Evolutionary conservation across 352 stramenopile genomes (phyloP), one percentile per base, ranked within the genome.

Genomic region (Phytophthora brassicae): DNA sequence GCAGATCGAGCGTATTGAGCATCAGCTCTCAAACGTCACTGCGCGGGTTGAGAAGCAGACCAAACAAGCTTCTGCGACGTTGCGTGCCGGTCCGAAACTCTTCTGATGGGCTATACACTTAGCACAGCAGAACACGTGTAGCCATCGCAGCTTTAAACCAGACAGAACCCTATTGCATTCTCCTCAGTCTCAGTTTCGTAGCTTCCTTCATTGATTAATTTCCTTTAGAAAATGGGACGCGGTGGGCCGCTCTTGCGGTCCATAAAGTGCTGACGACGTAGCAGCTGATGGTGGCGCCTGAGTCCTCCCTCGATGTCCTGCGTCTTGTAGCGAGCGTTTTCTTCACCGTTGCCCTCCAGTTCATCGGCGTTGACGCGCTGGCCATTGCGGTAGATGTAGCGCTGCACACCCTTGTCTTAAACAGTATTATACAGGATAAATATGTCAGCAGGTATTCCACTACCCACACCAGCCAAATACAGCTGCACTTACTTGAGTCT

Each of bases 251-350:
- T 79, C 53, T 84, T 82, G 59, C 86, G 84, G 61, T 94, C 83
- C 82, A 95, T 86, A 70, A 95, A 95, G 70, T 95, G 68, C 70
- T 95, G 86, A 36, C 86, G 83, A 43, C 84, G 79, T 60, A 94
- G 42, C 36, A 95, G 72, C 56, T 92, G 75, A 46, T 86, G 74
- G 69, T 95, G 86, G 56, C 81, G 83, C 46, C 74, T 76, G 52
- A 92, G 79, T 24, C 86, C 81, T 8, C 47, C 76, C 26, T 92
- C 78, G 29, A 90, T 83, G 63, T 95, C 86, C 44, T 74, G 70
- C 38, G 70, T 79, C 67, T 91, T 89, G 71, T 87, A 89, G 46
- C 70, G 82, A 19, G 83, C 83, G 55, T 72, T 77, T 35, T 90
- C 80, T 2, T 81, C 75, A 23, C 63, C 77, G 19, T 75, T 74